A percentile compares a stretch with the other conserved stretches of the same genome.
Conservation (phyloP, 2,329 filamentous ascomycete genomes). For the Penicillium sp. region DNA sequence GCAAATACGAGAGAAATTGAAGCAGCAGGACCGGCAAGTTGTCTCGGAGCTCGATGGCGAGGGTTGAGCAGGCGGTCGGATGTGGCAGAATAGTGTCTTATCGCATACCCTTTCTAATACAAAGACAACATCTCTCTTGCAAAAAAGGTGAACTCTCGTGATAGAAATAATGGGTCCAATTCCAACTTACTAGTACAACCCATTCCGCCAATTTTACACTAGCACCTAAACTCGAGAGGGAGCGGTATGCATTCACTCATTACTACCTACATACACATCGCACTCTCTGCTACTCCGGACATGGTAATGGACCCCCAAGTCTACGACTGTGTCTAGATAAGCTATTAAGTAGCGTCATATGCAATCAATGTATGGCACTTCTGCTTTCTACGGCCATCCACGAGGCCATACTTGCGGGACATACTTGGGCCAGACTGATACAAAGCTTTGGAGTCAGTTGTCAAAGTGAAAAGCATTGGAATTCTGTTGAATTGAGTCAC, state of each 20-base stretch:
- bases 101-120: neutral
- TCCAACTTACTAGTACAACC: neutral
- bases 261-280: neutral
- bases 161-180: neutral
- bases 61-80: constrained; percentile 1
- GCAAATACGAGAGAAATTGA: neutral
- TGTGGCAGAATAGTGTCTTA: constrained; percentile 11
- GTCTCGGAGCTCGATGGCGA: constrained; percentile 1
- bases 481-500: neutral
- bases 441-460: neutral
- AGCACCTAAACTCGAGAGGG: too few relatives aligned
- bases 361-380: too few relatives aligned
- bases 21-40: neutral
- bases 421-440: too few relatives aligned
- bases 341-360: neutral
- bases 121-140: neutral
- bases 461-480: neutral
- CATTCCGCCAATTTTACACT: neutral
- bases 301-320: neutral
- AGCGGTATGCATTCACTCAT: neutral
- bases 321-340: neutral
- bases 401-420: neutral
- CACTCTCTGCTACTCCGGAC: neutral
- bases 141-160: neutral
- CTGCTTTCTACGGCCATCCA: neutral